A percentile compares a stretch with the other conserved stretches of the same genome.
Conservation (phyloP, 2,329 filamentous ascomycete genomes). For the Scedosporium boydii region DNA sequence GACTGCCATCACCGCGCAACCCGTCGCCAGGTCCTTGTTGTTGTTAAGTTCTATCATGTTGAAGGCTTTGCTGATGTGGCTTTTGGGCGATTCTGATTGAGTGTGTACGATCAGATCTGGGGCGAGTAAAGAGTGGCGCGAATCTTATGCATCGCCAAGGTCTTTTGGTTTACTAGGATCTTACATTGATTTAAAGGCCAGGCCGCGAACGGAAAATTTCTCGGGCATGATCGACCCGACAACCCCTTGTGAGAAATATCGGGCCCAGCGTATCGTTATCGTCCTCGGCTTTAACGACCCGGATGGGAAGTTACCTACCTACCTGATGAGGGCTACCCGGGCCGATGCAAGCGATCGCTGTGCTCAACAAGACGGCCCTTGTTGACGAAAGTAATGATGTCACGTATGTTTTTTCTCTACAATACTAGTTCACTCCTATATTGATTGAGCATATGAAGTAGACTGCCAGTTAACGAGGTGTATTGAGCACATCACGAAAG, state of each 20-base stretch:
- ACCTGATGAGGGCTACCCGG: neutral
- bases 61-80: neutral
- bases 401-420: neutral
- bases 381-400: too few species aligned
- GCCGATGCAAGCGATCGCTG: neutral
- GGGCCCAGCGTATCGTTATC: neutral
- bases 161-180: too few species aligned
- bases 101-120: neutral
- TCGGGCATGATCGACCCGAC: too few species aligned
- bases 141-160: neutral
- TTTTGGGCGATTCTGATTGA: neutral
- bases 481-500: too few species aligned
- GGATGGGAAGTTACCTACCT: neutral
- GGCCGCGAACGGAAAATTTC: too few species aligned
- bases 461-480: too few species aligned
- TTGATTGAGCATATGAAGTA: neutral
- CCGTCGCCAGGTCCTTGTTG: neutral
- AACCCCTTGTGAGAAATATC: neutral
- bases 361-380: too few species aligned
- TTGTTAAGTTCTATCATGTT: neutral
- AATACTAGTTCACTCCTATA: neutral
- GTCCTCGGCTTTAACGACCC: neutral
- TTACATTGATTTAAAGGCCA: too few species aligned
- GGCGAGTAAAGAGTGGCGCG: neutral
- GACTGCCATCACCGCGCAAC: neutral